Percentiles rank a stretch among this genome's conserved stretches.
phyloP scores from a whole-genome alignment of 495 filamentous ascomycete genomes.

The Darksidea phi region DNA sequence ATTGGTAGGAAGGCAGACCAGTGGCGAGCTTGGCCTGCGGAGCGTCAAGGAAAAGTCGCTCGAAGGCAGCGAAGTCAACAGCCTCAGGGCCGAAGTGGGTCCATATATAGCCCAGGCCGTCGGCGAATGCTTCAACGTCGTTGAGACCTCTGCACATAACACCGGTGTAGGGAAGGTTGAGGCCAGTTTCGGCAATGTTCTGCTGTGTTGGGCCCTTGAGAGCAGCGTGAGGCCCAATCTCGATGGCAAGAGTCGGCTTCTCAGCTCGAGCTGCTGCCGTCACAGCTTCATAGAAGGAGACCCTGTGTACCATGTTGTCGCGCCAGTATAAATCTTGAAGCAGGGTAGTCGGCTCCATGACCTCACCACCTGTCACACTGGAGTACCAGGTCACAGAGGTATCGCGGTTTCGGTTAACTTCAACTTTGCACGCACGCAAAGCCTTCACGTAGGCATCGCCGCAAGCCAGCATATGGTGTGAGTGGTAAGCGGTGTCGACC shows the following conservation, averaged over 20 bases:
- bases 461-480: conserved; percentile 19
- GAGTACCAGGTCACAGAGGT: conserved; percentile 3
- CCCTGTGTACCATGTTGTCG: conserved; percentile 20
- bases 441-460: conserved; percentile 4
- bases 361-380: conserved; percentile 3
- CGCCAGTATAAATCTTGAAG: conserved; percentile 33
- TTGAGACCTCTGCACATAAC: background rate
- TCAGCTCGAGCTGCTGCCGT: conserved; percentile 1
- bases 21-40: too few relatives aligned
- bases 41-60: too few relatives aligned
- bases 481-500: conserved; percentile 32
- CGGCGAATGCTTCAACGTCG: background rate
- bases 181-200: conserved; percentile 7
- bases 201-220: conserved; percentile 40
- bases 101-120: background rate
- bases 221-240: conserved; percentile 42
- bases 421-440: background rate
- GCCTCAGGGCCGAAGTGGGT: too few relatives aligned
- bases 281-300: conserved; percentile 58
- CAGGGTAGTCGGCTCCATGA: conserved; percentile 33
- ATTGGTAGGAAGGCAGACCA: too few relatives aligned
- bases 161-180: background rate
- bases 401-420: conserved; percentile 1
- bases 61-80: too few relatives aligned
- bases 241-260: conserved; percentile 28